Base-by-base conservation (phyloP, 2,329 filamentous ascomycete genomes). In the Xylaria sp. region DNA sequence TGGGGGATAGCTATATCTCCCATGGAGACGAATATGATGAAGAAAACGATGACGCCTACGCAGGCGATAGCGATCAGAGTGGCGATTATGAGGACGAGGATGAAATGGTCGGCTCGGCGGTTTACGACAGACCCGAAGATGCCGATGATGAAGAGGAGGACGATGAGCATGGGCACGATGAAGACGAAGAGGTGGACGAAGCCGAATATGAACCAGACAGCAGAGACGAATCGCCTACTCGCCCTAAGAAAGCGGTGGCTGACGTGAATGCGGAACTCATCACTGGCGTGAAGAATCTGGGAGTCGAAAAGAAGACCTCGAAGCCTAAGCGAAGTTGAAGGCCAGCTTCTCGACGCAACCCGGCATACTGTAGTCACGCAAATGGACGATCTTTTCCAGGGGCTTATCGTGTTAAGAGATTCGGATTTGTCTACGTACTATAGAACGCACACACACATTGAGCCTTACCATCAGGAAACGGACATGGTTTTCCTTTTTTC, bases 241-340 rank as follows among this genome's bases (percentile, higher is more conserved):
- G 61, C 9, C 8, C 50, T 3, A 66, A 60, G 13, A 60, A 67
- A 1, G 67, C 69, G 1, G 70, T 76, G 4, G 72, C 78, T 61
- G 84, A 86, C 65, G 58, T 78, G 9, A 74, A 76, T 57, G 84
- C 82, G 2, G 83, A 86, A 70, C 66, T 84, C 34, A 85, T 86
- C 57, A 85, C 83, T 16, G 84, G 84, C 57, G 72, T 87, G 73
- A 78, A 79, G 72, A 76, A 82, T 62, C 70, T 86, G 55, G 75
- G 76, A 55, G 64, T 83, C 42, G 77, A 80, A 59, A 76, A 76
- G 66, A 74, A 72, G 55, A 23, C 13, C 19, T 61, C 16, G 52
- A 42, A 52, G 39, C 6, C 18, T 4, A 13, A 52, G 11, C 16
- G 2, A 9, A 7, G 1, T 6, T 16, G 44, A 44, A 52, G 23